Percentiles rank a stretch among this genome's conserved stretches.
Conservation (phyloP, 192 early-diverging fungal species). For the Funneliformis geosporum region DNA sequence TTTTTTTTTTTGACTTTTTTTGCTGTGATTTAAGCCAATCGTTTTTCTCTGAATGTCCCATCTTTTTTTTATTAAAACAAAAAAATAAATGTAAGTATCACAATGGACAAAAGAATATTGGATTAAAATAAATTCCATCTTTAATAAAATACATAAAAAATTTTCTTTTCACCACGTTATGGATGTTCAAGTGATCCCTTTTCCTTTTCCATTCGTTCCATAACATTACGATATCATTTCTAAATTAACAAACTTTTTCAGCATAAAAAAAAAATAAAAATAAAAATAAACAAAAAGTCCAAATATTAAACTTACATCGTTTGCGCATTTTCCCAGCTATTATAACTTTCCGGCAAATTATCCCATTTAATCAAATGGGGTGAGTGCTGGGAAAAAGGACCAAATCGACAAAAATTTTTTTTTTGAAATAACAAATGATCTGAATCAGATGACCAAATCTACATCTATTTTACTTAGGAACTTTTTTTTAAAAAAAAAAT, state of each 20-base stretch:
- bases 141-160: too few relatives aligned
- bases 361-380: not conserved
- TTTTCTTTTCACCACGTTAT: too few relatives aligned
- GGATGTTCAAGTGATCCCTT: not conserved
- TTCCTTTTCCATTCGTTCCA: not conserved
- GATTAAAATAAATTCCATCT: not conserved
- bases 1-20: too few relatives aligned
- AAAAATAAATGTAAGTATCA: not conserved
- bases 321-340: not conserved
- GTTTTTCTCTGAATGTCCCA: not conserved
- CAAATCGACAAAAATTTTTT: too few relatives aligned
- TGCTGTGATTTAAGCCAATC: conserved; percentile 25
- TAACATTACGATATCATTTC: not conserved
- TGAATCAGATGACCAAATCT: too few relatives aligned
- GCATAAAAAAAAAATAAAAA: not conserved
- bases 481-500: too few relatives aligned
- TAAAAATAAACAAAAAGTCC: too few relatives aligned
- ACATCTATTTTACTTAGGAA: too few relatives aligned
- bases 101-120: not conserved
- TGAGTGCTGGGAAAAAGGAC: too few relatives aligned
- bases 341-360: not conserved
- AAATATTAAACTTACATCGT: not conserved
- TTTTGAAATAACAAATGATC: too few relatives aligned
- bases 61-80: not conserved
- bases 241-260: not conserved